phyloP scores from a whole-genome alignment of 1,284 basidiomycete species.

The Schizopora paradoxa region DNA sequence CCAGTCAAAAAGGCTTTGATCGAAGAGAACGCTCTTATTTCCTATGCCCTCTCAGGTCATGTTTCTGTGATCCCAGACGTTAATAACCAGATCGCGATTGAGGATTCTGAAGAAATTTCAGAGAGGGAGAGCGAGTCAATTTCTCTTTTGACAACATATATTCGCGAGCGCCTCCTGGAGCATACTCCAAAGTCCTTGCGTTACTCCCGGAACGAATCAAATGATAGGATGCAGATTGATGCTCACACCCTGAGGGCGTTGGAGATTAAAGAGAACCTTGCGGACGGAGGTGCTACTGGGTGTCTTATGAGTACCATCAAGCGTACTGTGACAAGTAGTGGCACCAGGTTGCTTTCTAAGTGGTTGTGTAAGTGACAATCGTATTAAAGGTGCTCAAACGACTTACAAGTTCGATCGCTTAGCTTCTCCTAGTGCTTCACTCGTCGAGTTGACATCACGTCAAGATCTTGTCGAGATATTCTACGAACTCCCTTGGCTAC shows the following conservation, averaged over 20 bases:
- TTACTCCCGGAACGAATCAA: slow-evolving; percentile 54
- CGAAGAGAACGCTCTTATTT: slow-evolving; percentile 50
- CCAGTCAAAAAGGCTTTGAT: slow-evolving; percentile 41
- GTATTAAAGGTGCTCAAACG: slow-evolving; percentile 10
- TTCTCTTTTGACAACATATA: slow-evolving; percentile 60
- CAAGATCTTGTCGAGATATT: slow-evolving; percentile 82
- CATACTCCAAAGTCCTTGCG: slow-evolving; percentile 64
- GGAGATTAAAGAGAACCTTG: slow-evolving; percentile 76
- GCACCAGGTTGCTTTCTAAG: slow-evolving; percentile 70
- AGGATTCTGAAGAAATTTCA: slow-evolving; percentile 23
- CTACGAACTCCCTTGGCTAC: slow-evolving; percentile 55
- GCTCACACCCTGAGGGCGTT: slow-evolving; percentile 85
- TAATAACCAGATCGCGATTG: not conserved
- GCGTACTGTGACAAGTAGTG: slow-evolving; percentile 76
- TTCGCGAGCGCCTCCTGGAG: slow-evolving; percentile 71
- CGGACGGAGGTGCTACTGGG: slow-evolving; percentile 69
- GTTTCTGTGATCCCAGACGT: not conserved
- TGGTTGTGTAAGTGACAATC: slow-evolving; percentile 59
- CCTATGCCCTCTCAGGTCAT: slow-evolving; percentile 31
- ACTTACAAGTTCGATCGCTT: slow-evolving; percentile 2
- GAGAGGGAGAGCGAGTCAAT: slow-evolving; percentile 55
- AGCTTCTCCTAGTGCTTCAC: slow-evolving; percentile 85
- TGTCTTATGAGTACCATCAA: slow-evolving; percentile 77
- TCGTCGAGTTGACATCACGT: slow-evolving; percentile 66
- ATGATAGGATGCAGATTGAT: slow-evolving; percentile 83